Conservation (phyloP, 345 rosid genomes). For the Salix caprea region DNA sequence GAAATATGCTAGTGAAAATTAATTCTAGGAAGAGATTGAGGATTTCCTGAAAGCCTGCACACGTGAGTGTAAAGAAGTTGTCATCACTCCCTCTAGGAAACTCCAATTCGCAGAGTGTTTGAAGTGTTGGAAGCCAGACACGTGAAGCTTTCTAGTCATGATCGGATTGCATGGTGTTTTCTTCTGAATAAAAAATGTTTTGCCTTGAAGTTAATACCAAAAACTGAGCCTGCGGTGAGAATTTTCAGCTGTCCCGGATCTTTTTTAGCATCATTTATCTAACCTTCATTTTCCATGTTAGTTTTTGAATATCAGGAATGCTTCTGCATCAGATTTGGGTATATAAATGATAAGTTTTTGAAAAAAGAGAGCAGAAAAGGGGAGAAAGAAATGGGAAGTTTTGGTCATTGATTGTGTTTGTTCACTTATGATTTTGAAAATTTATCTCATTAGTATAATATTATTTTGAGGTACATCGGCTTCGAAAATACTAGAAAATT, state of each 20-base stretch:
- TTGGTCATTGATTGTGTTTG: not conserved
- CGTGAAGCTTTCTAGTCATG: not conserved
- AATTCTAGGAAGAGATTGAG: not conserved
- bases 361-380: not conserved
- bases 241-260: not conserved
- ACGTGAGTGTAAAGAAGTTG: not conserved
- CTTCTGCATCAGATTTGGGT: not conserved
- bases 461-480: not conserved
- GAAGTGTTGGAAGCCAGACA: not conserved
- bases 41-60: not conserved
- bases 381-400: not conserved
- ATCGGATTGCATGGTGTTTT: not conserved
- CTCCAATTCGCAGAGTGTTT: not conserved
- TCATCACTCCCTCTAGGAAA: not conserved
- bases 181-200: not conserved
- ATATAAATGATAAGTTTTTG: not conserved
- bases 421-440: not conserved
- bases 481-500: not conserved
- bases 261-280: not conserved
- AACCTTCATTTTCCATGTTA: not conserved
- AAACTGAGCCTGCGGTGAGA: not conserved
- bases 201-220: not conserved
- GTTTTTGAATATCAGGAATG: not conserved
- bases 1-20: not conserved
- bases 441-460: not conserved